phyloP scores from a whole-genome alignment of 1,284 basidiomycete species.

The Meira nashicola region DNA sequence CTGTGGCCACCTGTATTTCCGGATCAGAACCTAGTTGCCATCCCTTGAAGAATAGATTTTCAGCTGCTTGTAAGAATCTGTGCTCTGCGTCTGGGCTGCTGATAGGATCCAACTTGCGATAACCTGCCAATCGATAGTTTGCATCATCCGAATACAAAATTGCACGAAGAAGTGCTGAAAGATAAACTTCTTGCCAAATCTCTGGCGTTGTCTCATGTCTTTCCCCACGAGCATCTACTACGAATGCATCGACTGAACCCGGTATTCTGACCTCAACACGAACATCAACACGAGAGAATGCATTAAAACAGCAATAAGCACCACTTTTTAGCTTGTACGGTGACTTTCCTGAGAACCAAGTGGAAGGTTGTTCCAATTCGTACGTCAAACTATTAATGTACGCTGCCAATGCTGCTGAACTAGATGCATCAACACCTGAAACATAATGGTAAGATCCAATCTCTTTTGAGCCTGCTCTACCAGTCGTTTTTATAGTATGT shows the following conservation, averaged over 20 bases:
- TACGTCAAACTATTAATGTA: constrained; percentile 98
- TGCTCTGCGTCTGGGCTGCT: constrained; percentile 81
- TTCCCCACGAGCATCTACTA: constrained; percentile 89
- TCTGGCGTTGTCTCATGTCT: constrained; percentile 84
- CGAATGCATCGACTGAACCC: constrained; percentile 89
- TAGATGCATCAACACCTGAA: constrained; percentile 93
- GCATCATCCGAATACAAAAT: constrained; percentile 94
- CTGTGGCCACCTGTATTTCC: constrained; percentile 94
- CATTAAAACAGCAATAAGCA: constrained; percentile 94
- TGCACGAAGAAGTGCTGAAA: constrained; percentile 83
- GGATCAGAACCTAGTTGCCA: constrained; percentile 99
- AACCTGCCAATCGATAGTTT: constrained; percentile 83
- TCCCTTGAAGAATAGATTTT: constrained; percentile 84
- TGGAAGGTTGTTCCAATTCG: constrained; percentile 80
- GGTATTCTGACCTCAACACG: constrained; percentile 98
- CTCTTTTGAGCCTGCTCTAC: constrained; percentile 74
- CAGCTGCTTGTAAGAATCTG: constrained; percentile 83
- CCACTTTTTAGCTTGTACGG: constrained; percentile 91
- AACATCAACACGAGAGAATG: constrained; percentile 92
- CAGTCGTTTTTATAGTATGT: constrained; percentile 83
- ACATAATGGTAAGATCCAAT: constrained; percentile 56
- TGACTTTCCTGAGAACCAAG: constrained; percentile 72
- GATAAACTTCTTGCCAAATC: constrained; percentile 95
- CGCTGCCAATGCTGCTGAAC: constrained; percentile 90
- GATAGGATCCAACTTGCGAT: constrained; percentile 92